These are phyloP conservation scores for Aspergillus pseudoterreus DNA, from an alignment of 2,329 filamentous ascomycete species.

Conservation along the genomic window DNA sequence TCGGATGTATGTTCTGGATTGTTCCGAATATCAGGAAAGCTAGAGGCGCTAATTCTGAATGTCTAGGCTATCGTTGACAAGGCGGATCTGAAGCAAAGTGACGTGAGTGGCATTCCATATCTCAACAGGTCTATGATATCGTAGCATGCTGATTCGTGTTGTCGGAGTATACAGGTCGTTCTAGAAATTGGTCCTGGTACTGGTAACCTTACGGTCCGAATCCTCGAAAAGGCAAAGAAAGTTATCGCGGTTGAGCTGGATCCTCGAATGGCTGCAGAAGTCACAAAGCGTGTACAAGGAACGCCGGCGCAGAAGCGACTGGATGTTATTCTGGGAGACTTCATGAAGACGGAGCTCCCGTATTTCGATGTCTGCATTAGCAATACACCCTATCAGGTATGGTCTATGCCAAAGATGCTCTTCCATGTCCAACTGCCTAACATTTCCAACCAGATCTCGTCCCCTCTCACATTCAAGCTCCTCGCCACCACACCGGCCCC, in stretches of 20 bases:
- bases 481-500: constrained; percentile 78
- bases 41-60: neutral
- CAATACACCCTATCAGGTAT: constrained; percentile 68
- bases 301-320: constrained; percentile 79
- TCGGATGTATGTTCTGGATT: constrained; percentile 50
- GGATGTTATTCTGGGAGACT: constrained; percentile 85
- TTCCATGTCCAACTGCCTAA: neutral
- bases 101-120: constrained; percentile 38
- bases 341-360: constrained; percentile 80
- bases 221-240: constrained; percentile 81
- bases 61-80: constrained; percentile 66
- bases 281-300: constrained; percentile 89
- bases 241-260: constrained; percentile 87
- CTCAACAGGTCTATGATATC: neutral
- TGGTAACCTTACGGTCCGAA: constrained; percentile 83
- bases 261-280: constrained; percentile 91
- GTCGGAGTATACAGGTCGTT: constrained; percentile 56
- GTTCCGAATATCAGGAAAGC: neutral
- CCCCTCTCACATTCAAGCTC: constrained; percentile 86
- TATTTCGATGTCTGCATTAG: constrained; percentile 81
- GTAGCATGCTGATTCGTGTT: neutral
- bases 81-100: constrained; percentile 83
- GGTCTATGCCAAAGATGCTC: constrained; percentile 4
- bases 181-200: constrained; percentile 91
- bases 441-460: constrained; percentile 64